phyloP scores from a whole-genome alignment of 495 filamentous ascomycete genomes.

The Aspergillus heteromorphus region DNA sequence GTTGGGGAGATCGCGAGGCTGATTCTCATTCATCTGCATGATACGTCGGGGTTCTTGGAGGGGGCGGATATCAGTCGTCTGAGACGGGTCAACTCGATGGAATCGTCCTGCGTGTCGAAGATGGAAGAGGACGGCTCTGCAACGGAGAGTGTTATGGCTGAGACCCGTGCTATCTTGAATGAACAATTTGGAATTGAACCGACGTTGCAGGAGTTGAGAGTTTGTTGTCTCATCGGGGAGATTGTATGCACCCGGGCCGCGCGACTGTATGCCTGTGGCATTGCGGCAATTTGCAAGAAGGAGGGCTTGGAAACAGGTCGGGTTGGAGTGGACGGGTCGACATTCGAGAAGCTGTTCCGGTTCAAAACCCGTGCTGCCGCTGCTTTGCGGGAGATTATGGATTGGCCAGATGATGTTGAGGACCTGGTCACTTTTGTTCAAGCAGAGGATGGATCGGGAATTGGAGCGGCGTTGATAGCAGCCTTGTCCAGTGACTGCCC shows the following conservation, averaged over 20 bases:
- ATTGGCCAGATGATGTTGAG: constrained; percentile 1
- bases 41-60: constrained; percentile 26
- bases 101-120: constrained; percentile 73
- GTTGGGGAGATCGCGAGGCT: constrained; percentile 43
- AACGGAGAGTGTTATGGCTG: constrained; percentile 4
- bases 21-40: constrained; percentile 32
- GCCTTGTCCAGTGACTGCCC: background rate
- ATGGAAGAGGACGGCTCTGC: constrained; percentile 63
- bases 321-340: constrained; percentile 87
- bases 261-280: constrained; percentile 82
- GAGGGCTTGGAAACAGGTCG: constrained; percentile 71
- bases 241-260: constrained; percentile 85
- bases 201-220: constrained; percentile 66
- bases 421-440: constrained; percentile 1
- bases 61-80: constrained; percentile 50
- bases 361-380: constrained; percentile 78
- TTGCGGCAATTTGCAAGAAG: constrained; percentile 88
- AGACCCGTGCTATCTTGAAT: constrained; percentile 66
- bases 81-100: constrained; percentile 65
- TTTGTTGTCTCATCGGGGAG: constrained; percentile 74
- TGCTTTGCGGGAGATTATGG: constrained; percentile 52
- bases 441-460: constrained; percentile 8
- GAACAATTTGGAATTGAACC: constrained; percentile 59
- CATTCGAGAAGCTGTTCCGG: constrained; percentile 91
- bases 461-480: constrained; percentile 4